Percentiles rank a stretch among this genome's conserved stretches.
Conservation (phyloP, 345 rosid genomes). For the Brassica cretica region DNA sequence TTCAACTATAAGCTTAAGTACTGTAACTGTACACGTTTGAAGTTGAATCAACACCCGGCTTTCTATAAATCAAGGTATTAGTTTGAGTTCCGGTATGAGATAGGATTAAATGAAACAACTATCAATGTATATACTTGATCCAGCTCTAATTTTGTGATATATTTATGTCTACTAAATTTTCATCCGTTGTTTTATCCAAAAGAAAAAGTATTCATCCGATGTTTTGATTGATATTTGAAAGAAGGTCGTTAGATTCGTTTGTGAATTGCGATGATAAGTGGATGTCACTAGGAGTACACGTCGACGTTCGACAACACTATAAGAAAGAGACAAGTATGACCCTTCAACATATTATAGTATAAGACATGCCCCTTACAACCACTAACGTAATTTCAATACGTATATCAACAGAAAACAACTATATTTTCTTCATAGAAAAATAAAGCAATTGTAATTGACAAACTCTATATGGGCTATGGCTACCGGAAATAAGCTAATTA, state of each 20-base stretch:
- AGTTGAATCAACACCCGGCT: neutral
- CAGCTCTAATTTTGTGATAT: neutral
- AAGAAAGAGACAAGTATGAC: slow-evolving; percentile 35
- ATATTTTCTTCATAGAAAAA: neutral
- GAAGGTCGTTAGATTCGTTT: slow-evolving; percentile 28
- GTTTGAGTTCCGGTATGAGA: neutral
- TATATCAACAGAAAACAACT: neutral
- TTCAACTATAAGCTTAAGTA: neutral
- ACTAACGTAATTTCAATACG: slow-evolving; percentile 27
- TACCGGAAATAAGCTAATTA: neutral
- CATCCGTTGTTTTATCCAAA: neutral
- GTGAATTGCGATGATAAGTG: slow-evolving; percentile 39
- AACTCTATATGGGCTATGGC: neutral
- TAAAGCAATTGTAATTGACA: neutral
- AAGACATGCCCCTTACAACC: slow-evolving; percentile 38
- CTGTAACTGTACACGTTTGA: neutral
- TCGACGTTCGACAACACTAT: slow-evolving; percentile 41
- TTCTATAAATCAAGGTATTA: neutral
- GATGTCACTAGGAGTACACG: slow-evolving; percentile 41
- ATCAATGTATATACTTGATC: neutral
- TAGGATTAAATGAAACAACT: neutral
- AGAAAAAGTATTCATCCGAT: no score
- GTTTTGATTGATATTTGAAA: slow-evolving; percentile 25
- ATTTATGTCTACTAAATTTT: neutral
- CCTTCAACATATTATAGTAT: neutral